phyloP scores from a whole-genome alignment of 371 early-diverging fungal genomes.

The Apophysomyces elegans region DNA sequence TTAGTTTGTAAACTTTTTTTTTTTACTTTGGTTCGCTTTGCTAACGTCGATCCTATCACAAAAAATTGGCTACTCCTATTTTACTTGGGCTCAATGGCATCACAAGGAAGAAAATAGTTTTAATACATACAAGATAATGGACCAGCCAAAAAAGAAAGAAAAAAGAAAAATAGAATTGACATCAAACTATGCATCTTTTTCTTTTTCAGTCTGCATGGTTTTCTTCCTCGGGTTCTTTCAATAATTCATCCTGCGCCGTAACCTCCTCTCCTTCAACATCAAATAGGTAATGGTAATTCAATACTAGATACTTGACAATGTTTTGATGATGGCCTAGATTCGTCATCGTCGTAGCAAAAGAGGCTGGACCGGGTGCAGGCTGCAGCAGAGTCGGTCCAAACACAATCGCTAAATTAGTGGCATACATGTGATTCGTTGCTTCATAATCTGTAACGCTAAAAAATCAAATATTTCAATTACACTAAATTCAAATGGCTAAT shows the following conservation, averaged over 20 bases:
- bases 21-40: neutral
- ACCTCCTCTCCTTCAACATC: conserved; percentile 72
- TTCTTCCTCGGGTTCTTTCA: conserved; percentile 15
- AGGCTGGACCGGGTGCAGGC: conserved; percentile 74
- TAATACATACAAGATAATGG: neutral
- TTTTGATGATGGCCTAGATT: conserved; percentile 82
- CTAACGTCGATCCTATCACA: neutral
- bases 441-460: conserved; percentile 79
- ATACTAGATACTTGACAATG: conserved; percentile 79
- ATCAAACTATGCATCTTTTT: too few relatives aligned
- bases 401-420: conserved; percentile 84
- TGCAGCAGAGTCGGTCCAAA: conserved; percentile 85
- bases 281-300: conserved; percentile 86
- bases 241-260: conserved; percentile 15
- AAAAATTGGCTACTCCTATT: neutral
- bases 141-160: conserved; percentile 16
- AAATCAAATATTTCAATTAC: conserved; percentile 2
- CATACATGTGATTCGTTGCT: conserved; percentile 87
- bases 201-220: conserved; percentile 13
- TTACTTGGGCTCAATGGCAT: conserved; percentile 8
- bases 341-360: conserved; percentile 79
- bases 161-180: too few relatives aligned
- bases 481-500: neutral
- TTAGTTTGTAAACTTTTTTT: conserved; percentile 5
- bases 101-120: conserved; percentile 3